These are phyloP conservation scores for Pelargonium cotyledonis DNA, from an alignment of 441 rosid genomes.

Conservation along the genomic window DNA sequence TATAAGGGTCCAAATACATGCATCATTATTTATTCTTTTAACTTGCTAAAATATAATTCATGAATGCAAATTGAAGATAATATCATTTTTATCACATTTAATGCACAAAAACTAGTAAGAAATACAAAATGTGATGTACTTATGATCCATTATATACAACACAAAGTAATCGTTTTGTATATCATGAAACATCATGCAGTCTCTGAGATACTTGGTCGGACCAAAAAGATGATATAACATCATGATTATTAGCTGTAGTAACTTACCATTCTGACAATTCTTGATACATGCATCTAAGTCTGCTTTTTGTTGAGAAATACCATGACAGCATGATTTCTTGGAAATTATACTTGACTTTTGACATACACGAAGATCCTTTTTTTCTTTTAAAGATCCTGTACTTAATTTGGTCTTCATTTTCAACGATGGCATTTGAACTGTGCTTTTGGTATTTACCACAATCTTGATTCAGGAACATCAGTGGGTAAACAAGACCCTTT, in stretches of 20 bases:
- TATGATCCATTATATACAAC: neutral
- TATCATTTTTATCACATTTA: too few species aligned
- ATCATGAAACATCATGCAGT: neutral
- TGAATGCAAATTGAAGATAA: too few species aligned
- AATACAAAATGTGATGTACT: neutral
- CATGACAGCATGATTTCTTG: constrained; percentile 36
- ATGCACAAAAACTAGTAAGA: too few species aligned
- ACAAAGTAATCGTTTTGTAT: neutral
- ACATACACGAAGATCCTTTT: constrained; percentile 45
- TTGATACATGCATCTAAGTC: constrained; percentile 28
- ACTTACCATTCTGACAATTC: constrained; percentile 35
- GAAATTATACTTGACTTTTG: constrained; percentile 47
- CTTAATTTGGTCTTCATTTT: constrained; percentile 55
- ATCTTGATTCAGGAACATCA: constrained; percentile 38
- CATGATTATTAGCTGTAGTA: constrained; percentile 18
- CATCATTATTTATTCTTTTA: too few species aligned
- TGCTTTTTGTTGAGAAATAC: constrained; percentile 29
- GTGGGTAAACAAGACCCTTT: constrained; percentile 29
- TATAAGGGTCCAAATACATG: too few species aligned
- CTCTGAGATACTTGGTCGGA: neutral
- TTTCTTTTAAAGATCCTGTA: constrained; percentile 38
- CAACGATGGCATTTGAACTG: constrained; percentile 63
- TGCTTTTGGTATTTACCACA: constrained; percentile 24
- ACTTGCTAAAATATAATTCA: too few species aligned
- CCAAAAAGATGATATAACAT: neutral